Conservation (phyloP, 495 filamentous ascomycete species). For the Podospora pseudopauciseta region DNA sequence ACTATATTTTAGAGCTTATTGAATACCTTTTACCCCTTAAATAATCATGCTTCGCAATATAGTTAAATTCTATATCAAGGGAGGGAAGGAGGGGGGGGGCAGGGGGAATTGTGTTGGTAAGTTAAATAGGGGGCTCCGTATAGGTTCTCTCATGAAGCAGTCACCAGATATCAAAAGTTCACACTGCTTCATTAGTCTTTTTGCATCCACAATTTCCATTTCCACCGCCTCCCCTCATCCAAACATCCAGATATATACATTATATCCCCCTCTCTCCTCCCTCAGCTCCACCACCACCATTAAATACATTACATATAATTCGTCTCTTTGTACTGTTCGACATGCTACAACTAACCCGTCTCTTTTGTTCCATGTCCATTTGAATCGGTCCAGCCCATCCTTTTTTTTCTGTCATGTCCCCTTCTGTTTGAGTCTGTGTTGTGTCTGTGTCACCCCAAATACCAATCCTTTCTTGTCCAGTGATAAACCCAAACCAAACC, state of each 20-base stretch:
- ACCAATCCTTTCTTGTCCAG: no score
- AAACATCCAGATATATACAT: not conserved
- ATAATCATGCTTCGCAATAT: no score
- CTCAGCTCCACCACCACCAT: not conserved
- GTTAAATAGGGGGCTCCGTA: no score
- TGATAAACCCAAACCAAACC: no score
- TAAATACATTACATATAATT: not conserved
- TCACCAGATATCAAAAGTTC: not conserved
- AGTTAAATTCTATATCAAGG: no score
- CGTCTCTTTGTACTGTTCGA: not conserved
- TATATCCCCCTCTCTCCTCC: not conserved
- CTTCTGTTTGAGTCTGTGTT: not conserved
- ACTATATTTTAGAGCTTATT: no score
- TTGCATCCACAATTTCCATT: slow-evolving; percentile 3
- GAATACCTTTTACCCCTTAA: no score
- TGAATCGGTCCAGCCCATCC: slow-evolving; percentile 8
- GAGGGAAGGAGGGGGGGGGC: no score
- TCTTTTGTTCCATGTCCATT: not conserved
- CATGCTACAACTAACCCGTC: not conserved
- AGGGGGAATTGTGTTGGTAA: no score
- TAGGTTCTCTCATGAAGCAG: no score
- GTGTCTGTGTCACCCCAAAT: no score
- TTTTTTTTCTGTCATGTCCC: not conserved
- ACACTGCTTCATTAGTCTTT: not conserved
- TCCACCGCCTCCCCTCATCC: not conserved